A percentile compares a stretch with the other conserved stretches of the same genome.
Conservation (phyloP, 2,329 filamentous ascomycete species). For the Scleromitrula shiraiana region DNA sequence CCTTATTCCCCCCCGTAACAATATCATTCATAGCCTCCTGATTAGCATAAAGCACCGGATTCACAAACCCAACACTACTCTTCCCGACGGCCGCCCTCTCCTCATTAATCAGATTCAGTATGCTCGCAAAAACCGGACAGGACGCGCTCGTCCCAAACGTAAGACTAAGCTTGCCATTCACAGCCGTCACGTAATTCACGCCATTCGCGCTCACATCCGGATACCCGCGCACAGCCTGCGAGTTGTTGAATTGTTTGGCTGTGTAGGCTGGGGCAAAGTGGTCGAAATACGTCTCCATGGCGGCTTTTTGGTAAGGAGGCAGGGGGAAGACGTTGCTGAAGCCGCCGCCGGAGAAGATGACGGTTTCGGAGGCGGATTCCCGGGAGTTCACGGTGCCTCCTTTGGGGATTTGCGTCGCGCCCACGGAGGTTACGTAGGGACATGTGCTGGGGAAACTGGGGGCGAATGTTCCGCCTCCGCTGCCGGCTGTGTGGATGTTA, state of each 20-base stretch:
- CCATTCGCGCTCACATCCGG: constrained; percentile 32
- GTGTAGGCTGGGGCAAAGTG: constrained; percentile 11
- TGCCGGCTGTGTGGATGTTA: constrained; percentile 19
- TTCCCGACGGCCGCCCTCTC: constrained; percentile 29
- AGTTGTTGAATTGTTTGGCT: constrained; percentile 39
- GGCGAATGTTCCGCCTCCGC: constrained; percentile 20
- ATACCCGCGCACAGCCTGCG: constrained; percentile 28
- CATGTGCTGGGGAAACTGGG: constrained; percentile 58
- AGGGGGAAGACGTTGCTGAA: constrained; percentile 27
- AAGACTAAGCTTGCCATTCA: constrained; percentile 35
- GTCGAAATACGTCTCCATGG: constrained; percentile 1
- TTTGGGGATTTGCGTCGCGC: constrained; percentile 45
- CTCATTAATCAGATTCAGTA: constrained; percentile 39
- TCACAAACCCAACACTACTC: constrained; percentile 32
- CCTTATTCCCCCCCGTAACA: constrained; percentile 21
- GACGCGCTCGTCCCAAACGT: constrained; percentile 42
- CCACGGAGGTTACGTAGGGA: constrained; percentile 59
- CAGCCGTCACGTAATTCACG: constrained; percentile 36
- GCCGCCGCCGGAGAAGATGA: constrained; percentile 54
- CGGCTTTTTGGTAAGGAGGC: constrained; percentile 5
- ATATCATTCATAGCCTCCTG: constrained; percentile 25
- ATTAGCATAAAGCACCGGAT: constrained; percentile 25
- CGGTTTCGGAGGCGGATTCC: constrained; percentile 38
- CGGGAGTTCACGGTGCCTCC: constrained; percentile 25
- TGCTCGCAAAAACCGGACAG: constrained; percentile 47